Evolutionary conservation across 768 basidiomycete species (phyloP).

Genomic region (Mycena filopes): DNA sequence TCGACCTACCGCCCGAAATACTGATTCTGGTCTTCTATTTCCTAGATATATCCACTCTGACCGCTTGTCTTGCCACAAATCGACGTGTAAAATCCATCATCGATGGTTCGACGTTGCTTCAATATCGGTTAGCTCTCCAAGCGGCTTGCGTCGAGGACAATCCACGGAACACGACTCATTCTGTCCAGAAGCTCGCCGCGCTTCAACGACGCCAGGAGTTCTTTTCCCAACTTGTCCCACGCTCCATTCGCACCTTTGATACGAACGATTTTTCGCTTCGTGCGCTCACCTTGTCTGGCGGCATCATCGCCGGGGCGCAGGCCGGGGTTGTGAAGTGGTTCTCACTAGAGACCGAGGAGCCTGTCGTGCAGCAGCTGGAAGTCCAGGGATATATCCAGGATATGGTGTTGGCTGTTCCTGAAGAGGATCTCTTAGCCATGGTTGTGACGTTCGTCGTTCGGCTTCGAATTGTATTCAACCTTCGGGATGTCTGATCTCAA

Average conservation of each 20-base stretch:
- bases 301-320: neutral
- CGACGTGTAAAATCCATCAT: neutral
- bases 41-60: too few relatives aligned
- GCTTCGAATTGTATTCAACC: too few relatives aligned
- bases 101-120: slow-evolving; percentile 6
- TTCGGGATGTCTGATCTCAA: neutral
- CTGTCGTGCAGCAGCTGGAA: neutral
- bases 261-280: neutral
- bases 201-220: neutral
- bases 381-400: neutral
- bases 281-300: slow-evolving; percentile 1
- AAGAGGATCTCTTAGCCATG: slow-evolving; percentile 7
- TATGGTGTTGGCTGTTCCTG: neutral
- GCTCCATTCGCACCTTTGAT: neutral
- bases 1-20: too few relatives aligned
- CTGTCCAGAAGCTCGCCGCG: neutral
- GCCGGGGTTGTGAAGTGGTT: neutral
- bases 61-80: too few relatives aligned
- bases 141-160: slow-evolving; percentile 15
- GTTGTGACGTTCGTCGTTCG: slow-evolving; percentile 6
- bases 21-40: too few relatives aligned
- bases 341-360: neutral
- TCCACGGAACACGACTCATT: neutral
- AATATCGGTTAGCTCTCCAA: slow-evolving; percentile 4
- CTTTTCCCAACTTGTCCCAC: neutral